A percentile compares a stretch with the other conserved stretches of the same genome.
phyloP scores from a whole-genome alignment of 2,329 filamentous ascomycete genomes.

The Madurella fahalii region DNA sequence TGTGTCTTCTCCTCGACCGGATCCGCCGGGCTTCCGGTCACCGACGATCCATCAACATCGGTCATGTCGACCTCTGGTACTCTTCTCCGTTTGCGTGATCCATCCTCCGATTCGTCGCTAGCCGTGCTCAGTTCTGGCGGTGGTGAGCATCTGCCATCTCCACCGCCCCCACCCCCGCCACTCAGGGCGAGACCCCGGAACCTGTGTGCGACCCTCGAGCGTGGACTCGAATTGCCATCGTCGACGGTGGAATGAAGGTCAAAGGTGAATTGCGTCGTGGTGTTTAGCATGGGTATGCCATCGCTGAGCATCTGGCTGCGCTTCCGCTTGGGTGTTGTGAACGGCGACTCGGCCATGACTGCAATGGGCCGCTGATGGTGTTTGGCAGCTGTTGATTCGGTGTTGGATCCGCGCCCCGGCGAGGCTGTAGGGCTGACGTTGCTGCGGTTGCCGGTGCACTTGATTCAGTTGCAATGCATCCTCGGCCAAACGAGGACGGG shows the following conservation, averaged over 20 bases:
- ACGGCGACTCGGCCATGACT: conserved; percentile 23
- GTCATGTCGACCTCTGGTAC: conserved; percentile 20
- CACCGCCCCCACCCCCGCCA: conserved; percentile 43
- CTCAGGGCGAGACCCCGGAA: conserved; percentile 49
- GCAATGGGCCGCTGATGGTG: not conserved
- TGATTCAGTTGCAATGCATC: too few species aligned
- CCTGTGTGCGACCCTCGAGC: conserved; percentile 47
- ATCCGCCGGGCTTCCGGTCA: not conserved
- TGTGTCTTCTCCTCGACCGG: not conserved
- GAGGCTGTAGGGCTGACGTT: not conserved
- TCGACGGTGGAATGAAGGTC: conserved; percentile 35
- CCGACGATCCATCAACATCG: conserved; percentile 10
- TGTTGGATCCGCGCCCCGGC: not conserved
- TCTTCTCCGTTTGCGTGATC: conserved; percentile 23
- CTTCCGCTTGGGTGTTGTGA: conserved; percentile 31
- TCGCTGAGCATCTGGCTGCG: conserved; percentile 22
- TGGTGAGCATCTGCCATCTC: conserved; percentile 16
- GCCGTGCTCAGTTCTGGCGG: conserved; percentile 4
- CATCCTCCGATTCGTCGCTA: conserved; percentile 12
- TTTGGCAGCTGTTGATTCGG: not conserved
- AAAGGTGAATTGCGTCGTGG: conserved; percentile 41
- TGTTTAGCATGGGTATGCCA: conserved; percentile 16
- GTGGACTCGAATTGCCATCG: conserved; percentile 51
- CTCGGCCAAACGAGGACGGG: too few species aligned
- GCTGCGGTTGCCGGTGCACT: too few species aligned